Evolutionary conservation across 1,284 basidiomycete species (phyloP).

Genomic region (Ustilago tritici): DNA sequence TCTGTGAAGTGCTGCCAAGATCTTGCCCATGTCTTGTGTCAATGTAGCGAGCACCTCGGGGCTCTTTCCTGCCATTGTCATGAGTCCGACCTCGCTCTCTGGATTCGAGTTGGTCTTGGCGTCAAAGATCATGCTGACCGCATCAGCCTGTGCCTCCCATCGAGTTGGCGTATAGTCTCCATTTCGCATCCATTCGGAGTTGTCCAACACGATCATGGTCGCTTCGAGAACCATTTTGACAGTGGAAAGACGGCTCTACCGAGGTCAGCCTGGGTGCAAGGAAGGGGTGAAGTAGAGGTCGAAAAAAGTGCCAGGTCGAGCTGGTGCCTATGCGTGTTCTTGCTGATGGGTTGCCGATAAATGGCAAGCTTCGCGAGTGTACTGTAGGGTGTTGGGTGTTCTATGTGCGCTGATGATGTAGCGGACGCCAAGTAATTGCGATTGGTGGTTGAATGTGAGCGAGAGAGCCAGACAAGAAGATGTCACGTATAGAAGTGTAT

Average conservation of each 20-base stretch:
- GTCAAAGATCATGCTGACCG: conserved; percentile 89
- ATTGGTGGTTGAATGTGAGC: neutral
- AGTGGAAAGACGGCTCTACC: conserved; percentile 7
- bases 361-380: neutral
- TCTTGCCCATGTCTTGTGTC: conserved; percentile 92
- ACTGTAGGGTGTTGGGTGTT: too few relatives aligned
- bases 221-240: conserved; percentile 67
- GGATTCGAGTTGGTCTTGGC: conserved; percentile 92
- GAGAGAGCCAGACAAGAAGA: conserved; percentile 11
- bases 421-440: too few relatives aligned
- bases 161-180: conserved; percentile 87
- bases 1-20: conserved; percentile 82
- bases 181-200: conserved; percentile 74
- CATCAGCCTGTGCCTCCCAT: conserved; percentile 91
- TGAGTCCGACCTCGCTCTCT: conserved; percentile 94
- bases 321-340: neutral
- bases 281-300: neutral
- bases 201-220: conserved; percentile 70
- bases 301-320: neutral
- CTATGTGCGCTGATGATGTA: too few relatives aligned
- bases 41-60: conserved; percentile 96
- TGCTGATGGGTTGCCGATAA: neutral
- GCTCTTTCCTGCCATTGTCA: conserved; percentile 86
- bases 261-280: conserved; percentile 12
- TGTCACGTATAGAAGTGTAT: neutral